Base-by-base conservation (phyloP, 352 stramenopile species). In the Phytophthora sp. region DNA sequence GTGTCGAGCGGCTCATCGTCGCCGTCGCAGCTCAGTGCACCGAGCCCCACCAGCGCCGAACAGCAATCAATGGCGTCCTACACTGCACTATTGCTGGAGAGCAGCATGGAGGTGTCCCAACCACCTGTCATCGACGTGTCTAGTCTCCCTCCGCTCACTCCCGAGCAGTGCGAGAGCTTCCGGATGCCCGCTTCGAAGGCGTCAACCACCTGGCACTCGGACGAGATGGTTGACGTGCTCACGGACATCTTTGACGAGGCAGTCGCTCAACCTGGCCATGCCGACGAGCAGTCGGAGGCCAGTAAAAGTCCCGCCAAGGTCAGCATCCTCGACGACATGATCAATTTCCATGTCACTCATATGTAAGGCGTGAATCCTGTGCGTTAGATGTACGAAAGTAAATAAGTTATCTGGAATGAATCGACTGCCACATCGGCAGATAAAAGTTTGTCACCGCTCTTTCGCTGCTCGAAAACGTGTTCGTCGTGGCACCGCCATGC, bases 241-340 rank as follows among this genome's bases (percentile, higher is more conserved):
- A 65, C 68, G 1, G 59, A 70, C 18, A 79, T 82, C 46, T 77
- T 82, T 31, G 57, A 72, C n/a, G 74, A 79, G 8, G 49, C 70
- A 12, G 55, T 67, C 11, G 55, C 30, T 3, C 61, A 70, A 30
- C 32, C 51, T 6, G 59, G 31, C n/a, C 21, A 37, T 2, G 18
- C 17, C 32, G 42, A 30, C 18, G 43, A 65, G 28, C 42, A 65
- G 24, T 38, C 35, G 20, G 32, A 69, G 31, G 24, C 49, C 24
- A 45, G 21, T 17, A 38, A 42, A 11, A 59, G 15, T 5, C 52
- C 54, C 18, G 28, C 15, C 38, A 63, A 63, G 20, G 46, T 74
- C 37, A 76, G 51, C 50, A 70, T 83, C 52, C 53, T 83, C 13
- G 74, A 83, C 59, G 74, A 83, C 42, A 77, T 83, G 48, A 72